Evolutionary conservation across 192 early-diverging fungal genomes (phyloP).

Genomic region (Neocallimastix lanati): DNA sequence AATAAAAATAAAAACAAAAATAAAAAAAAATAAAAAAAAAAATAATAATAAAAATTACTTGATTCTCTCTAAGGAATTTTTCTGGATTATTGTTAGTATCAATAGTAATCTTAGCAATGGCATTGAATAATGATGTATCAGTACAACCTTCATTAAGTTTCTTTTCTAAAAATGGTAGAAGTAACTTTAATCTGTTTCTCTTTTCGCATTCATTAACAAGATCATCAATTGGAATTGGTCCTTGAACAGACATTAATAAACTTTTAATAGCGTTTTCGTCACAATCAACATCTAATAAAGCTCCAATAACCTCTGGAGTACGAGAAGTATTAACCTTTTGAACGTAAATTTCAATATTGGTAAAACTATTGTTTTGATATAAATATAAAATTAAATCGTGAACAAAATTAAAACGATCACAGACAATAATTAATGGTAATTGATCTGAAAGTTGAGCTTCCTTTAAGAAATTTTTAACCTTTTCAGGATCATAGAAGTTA

Average conservation of each 20-base stretch:
- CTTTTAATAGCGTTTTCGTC: slow-evolving; percentile 86
- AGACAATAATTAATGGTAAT: slow-evolving; percentile 94
- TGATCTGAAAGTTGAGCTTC: slow-evolving; percentile 91
- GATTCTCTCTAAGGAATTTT: slow-evolving; percentile 75
- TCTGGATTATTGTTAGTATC: slow-evolving; percentile 99
- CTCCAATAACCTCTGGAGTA: slow-evolving; percentile 87
- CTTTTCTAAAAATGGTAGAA: slow-evolving; percentile 84
- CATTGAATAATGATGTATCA: slow-evolving; percentile 88
- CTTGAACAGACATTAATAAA: slow-evolving; percentile 62
- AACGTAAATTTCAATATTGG: slow-evolving; percentile 99
- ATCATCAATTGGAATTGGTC: slow-evolving; percentile 63
- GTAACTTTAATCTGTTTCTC: slow-evolving; percentile 88
- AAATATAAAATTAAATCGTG: slow-evolving; percentile 92
- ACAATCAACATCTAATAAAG: slow-evolving; percentile 94
- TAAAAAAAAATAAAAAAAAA: too few relatives aligned
- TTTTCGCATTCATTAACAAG: slow-evolving; percentile 85
- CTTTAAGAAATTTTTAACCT: slow-evolving; percentile 98
- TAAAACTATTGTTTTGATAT: slow-evolving; percentile 81
- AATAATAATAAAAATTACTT: too few relatives aligned
- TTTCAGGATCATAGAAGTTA: slow-evolving; percentile 90
- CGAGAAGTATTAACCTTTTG: slow-evolving; percentile 92
- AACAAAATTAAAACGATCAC: slow-evolving; percentile 92
- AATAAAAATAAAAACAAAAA: too few relatives aligned
- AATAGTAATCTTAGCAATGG: slow-evolving; percentile 96
- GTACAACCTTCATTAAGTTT: slow-evolving; percentile 71